Base-by-base conservation (phyloP, 345 rosid species). In the Moringa oleifera region DNA sequence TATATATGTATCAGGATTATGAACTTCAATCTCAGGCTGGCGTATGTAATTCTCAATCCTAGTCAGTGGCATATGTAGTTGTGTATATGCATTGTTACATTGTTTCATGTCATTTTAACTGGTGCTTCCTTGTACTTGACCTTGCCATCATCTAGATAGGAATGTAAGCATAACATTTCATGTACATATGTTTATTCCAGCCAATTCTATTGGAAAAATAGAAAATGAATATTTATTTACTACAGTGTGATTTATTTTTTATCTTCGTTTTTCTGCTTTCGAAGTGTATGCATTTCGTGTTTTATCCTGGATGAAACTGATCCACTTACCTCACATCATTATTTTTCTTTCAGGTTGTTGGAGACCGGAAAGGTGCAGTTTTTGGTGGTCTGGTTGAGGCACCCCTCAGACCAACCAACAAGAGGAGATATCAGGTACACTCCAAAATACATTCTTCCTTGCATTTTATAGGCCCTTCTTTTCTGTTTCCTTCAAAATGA, bases 331-430 rank as follows among this genome's bases (percentile, higher is more conserved):
- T 56, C n/a, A 47, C 10, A 12, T 19, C 22, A 20, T 67, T 50
- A 19, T n/a, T 69, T 20, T 63, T 75, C 37, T 33, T 52, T 73
- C 72, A 94, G 97, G 92, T 90, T 60, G 83, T 90, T 76, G 97
- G 97, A 68, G 99, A 94, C 68, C 75, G 68, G 46, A 90, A 86
- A 77, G 99, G 95, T 62, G 92, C 89, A 0, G 96, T 90, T 45
- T 90, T 94, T 76, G 97, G 99, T 73, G 96, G 97, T 70, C 77
- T 90, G 74, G 92, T 94, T 17, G 99, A 94, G 65, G 95, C 97
- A 61, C 97, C 99, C 51, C 76, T 94, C 50, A 81, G 67, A 73
- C 89, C 96, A 67, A 80, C 84, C 65, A 92, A 80, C 68, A 81
- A 84, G 66, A 82, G 72, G 55, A 92, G 77, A 67, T 94, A 94